Conservation (phyloP, 306 rosid species). For the Crataegus laevigata region DNA sequence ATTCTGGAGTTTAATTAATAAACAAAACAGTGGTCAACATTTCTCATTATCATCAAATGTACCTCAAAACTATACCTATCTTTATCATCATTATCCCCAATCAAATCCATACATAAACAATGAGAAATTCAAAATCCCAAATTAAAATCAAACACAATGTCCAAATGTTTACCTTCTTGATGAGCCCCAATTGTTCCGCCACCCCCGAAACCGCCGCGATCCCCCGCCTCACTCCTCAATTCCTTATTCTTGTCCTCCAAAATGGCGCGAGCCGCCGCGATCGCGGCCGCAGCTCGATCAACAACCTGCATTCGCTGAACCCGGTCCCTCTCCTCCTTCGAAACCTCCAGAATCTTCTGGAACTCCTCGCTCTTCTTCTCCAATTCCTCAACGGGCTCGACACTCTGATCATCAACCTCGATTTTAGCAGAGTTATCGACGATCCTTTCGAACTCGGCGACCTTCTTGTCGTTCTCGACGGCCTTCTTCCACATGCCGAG, state of each 20-base stretch:
- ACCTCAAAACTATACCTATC: not conserved
- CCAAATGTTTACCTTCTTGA: slow-evolving; percentile 29
- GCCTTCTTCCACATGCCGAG: slow-evolving; percentile 90
- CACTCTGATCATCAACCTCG: not conserved
- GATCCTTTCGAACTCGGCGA: slow-evolving; percentile 44
- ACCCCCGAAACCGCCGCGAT: not conserved
- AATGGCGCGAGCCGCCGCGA: slow-evolving; percentile 63
- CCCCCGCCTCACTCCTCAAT: not conserved
- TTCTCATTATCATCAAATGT: not conserved
- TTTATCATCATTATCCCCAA: not conserved
- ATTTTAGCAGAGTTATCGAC: slow-evolving; percentile 11
- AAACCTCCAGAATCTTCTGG: slow-evolving; percentile 59
- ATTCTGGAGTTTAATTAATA: not conserved
- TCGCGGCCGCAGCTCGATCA: slow-evolving; percentile 90
- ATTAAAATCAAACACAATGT: not conserved
- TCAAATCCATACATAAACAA: not conserved
- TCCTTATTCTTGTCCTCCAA: slow-evolving; percentile 17
- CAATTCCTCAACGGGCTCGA: slow-evolving; percentile 17
- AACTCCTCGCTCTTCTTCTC: slow-evolving; percentile 65
- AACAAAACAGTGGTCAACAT: not conserved
- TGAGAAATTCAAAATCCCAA: not conserved
- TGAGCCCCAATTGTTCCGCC: not conserved
- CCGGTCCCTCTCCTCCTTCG: slow-evolving; percentile 70
- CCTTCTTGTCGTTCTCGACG: slow-evolving; percentile 48
- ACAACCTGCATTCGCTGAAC: slow-evolving; percentile 77